Conservation (phyloP, 2,329 filamentous ascomycete species). For the Colletotrichum filicis region DNA sequence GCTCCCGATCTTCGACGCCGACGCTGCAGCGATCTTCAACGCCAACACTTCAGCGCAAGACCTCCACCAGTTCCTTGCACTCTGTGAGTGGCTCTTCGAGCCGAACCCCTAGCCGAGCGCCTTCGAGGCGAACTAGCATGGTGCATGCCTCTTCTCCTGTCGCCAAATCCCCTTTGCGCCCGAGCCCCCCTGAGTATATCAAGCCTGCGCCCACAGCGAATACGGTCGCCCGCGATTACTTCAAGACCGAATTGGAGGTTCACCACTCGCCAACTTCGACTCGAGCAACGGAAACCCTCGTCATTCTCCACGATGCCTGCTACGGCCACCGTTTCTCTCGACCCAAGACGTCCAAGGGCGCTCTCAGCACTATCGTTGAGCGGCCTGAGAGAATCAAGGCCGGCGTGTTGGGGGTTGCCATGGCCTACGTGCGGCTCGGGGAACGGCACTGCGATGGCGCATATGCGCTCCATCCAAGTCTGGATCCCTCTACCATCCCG, state of each 20-base stretch:
- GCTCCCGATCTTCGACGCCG: constrained; percentile 56
- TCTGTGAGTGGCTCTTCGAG: constrained; percentile 52
- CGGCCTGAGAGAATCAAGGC: constrained; percentile 91
- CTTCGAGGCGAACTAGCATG: constrained; percentile 61
- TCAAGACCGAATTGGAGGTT: constrained; percentile 74
- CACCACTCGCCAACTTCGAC: constrained; percentile 63
- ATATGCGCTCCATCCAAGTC: constrained; percentile 73
- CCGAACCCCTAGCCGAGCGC: constrained; percentile 45
- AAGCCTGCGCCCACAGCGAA: constrained; percentile 57
- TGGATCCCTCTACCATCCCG: constrained; percentile 64
- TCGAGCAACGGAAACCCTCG: constrained; percentile 71
- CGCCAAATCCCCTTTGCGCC: constrained; percentile 49
- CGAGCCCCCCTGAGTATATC: constrained; percentile 47
- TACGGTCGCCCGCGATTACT: constrained; percentile 74
- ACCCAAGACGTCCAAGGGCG: constrained; percentile 78
- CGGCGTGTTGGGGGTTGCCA: constrained; percentile 81
- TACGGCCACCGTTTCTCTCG: constrained; percentile 94
- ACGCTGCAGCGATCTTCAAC: constrained; percentile 56
- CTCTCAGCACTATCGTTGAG: constrained; percentile 87
- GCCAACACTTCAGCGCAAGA: constrained; percentile 64
- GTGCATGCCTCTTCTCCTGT: constrained; percentile 57
- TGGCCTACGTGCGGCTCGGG: constrained; percentile 91
- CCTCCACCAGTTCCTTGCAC: constrained; percentile 67
- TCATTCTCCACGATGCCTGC: constrained; percentile 91
- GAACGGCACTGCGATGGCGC: constrained; percentile 79